Evolutionary conservation across 1,139 yeast genomes (phyloP), one percentile per base, ranked within the genome.

Genomic region (Geotrichum macrosporum): DNA sequence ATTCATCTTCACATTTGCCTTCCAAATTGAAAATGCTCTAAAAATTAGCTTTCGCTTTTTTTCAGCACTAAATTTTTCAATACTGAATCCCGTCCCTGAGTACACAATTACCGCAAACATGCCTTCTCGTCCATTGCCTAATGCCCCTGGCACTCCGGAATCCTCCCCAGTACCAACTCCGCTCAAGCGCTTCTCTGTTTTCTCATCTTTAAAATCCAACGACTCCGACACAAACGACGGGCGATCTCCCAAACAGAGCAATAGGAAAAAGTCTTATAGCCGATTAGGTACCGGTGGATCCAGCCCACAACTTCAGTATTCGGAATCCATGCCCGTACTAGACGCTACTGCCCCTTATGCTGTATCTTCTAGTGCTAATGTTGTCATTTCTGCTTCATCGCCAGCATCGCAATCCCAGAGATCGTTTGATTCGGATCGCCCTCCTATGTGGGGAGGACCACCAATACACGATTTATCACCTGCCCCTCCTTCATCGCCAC

Each of bases 321-420:
- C 49, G n/a, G 45, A 35, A 4, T 46, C 49, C 3, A 46, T 46
- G 49, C 49, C 49, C 4, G 49, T 46, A 5, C 31, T 38, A 42
- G 49, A 46, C 22, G 45, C 45, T 1, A 35, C 29, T 3, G 49
- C 49, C 4, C 49, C 49, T 5, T 46, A 46, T 32, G 49, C 49
- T 8, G 49, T 46, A 4, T 35, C 45, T 3, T 41, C 49, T 13
- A 36, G 22, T 9, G 49, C 49, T 30, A 42, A 41, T 9, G 35
- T 46, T 3, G 45, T 46, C 16, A 46, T 46, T 19, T 36, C 49
- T 2, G 44, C 41, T n/a, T 46, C 49, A 12, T 36, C 49, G 8
- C 33, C 40, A 2, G 13, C 20, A 18, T 41, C 46, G 3, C 31
- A 16, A 10, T 10, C 30, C 10, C n/a, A 18, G 13, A 16, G 35